A percentile compares a stretch with the other conserved stretches of the same genome.
phyloP scores from a whole-genome alignment of 1,284 basidiomycete genomes.

The Ceratobasidium papillatum region DNA sequence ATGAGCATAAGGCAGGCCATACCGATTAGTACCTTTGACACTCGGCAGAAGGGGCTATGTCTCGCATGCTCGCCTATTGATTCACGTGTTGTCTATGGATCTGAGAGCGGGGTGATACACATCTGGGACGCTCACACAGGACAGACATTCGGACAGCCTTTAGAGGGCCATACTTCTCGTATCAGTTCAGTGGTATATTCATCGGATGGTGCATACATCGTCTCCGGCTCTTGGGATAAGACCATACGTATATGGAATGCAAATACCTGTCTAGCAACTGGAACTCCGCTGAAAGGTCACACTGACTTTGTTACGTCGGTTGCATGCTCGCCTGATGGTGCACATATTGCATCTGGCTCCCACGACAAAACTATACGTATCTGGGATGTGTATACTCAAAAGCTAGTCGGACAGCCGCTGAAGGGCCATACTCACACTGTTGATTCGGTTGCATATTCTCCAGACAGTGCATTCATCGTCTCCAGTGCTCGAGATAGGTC shows the following conservation, averaged over 20 bases:
- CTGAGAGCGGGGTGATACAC: not conserved
- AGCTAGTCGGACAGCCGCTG: not conserved
- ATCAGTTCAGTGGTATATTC: constrained; percentile 16
- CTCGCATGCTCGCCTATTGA: constrained; percentile 25
- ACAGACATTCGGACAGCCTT: not conserved
- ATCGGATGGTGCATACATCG: constrained; percentile 16
- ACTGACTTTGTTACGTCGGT: not conserved
- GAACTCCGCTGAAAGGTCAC: constrained; percentile 2
- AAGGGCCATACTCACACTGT: not conserved
- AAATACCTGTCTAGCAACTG: not conserved
- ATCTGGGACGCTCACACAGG: constrained; percentile 22
- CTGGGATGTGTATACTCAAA: constrained; percentile 8
- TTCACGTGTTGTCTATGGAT: constrained; percentile 6
- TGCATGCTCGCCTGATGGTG: constrained; percentile 26
- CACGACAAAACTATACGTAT: constrained; percentile 4
- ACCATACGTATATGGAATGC: constrained; percentile 32
- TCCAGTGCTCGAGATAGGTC: constrained; percentile 32
- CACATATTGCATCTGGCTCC: not conserved
- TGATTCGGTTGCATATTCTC: constrained; percentile 28
- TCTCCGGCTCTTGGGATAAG: constrained; percentile 22
- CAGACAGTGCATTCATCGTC: constrained; percentile 36
- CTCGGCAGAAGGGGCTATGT: not conserved
- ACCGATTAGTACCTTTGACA: not conserved
- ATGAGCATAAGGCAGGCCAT: not conserved
- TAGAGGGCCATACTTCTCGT: constrained; percentile 34